These are phyloP conservation scores for Picea mariana DNA, from an alignment of 83 land plant species.

Conservation along the genomic window DNA sequence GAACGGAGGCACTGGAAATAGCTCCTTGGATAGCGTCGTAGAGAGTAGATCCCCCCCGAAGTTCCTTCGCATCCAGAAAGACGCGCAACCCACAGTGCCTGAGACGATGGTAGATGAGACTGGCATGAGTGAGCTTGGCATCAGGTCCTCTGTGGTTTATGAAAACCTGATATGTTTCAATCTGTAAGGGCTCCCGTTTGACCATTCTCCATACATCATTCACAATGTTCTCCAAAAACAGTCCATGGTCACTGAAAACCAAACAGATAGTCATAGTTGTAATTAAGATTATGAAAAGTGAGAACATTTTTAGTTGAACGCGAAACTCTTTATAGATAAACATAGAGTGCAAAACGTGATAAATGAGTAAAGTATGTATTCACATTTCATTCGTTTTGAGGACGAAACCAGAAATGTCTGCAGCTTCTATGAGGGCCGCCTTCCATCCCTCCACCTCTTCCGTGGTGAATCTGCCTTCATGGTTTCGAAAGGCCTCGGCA, in stretches of 20 bases:
- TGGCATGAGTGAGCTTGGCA: background rate
- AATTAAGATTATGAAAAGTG: too few species aligned
- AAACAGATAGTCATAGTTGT: too few species aligned
- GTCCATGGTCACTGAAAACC: too few species aligned
- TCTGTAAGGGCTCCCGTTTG: too few species aligned
- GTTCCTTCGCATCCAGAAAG: conserved; percentile 1
- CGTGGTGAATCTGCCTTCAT: background rate
- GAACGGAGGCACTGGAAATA: too few species aligned
- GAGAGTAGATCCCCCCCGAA: background rate
- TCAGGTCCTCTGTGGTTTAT: conserved; percentile 9
- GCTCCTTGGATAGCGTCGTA: background rate
- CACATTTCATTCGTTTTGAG: background rate
- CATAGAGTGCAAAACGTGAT: too few species aligned
- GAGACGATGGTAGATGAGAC: background rate
- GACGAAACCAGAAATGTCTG: background rate
- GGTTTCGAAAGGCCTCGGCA: background rate
- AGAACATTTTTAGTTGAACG: too few species aligned
- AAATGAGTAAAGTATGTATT: too few species aligned
- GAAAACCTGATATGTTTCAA: background rate
- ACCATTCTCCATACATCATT: too few species aligned
- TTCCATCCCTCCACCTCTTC: background rate
- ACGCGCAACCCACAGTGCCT: background rate
- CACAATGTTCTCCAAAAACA: too few species aligned
- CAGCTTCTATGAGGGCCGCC: background rate
- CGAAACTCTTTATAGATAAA: too few species aligned